These are phyloP conservation scores for Tetrahymena malaccensis DNA, from an alignment of 73 alveolate species.

Conservation along the genomic window DNA sequence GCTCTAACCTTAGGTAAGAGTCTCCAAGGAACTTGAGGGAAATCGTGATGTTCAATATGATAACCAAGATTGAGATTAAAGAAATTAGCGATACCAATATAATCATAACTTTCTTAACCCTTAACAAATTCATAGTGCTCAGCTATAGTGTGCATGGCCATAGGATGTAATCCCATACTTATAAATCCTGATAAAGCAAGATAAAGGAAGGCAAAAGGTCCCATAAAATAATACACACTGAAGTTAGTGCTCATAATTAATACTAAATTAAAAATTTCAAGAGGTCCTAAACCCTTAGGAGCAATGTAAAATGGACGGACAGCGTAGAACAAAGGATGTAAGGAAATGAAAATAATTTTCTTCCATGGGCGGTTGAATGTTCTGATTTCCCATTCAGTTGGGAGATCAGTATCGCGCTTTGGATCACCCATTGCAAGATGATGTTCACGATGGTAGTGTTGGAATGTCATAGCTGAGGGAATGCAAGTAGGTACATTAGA, in stretches of 20 bases:
- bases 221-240: constrained; percentile 7
- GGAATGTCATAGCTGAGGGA: constrained; percentile 40
- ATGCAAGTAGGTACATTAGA: constrained; percentile 23
- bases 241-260: constrained; percentile 7
- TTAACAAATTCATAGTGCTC: constrained; percentile 60
- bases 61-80: constrained; percentile 54
- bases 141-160: constrained; percentile 58
- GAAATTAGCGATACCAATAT: constrained; percentile 45
- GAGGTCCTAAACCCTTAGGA: constrained; percentile 27
- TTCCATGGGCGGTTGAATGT: constrained; percentile 30
- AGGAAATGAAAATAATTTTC: constrained; percentile 31
- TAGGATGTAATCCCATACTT: constrained; percentile 51
- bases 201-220: constrained; percentile 43
- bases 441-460: constrained; percentile 37
- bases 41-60: constrained; percentile 71
- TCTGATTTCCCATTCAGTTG: constrained; percentile 56
- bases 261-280: constrained; percentile 34
- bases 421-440: constrained; percentile 32
- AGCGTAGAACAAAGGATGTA: constrained; percentile 50
- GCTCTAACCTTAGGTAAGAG: constrained; percentile 46
- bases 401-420: constrained; percentile 56
- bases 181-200: constrained; percentile 37
- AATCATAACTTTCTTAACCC: constrained; percentile 49
- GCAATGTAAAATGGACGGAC: constrained; percentile 45
- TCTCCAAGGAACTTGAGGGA: constrained; percentile 52